Percentiles rank a stretch among this genome's conserved stretches.
phyloP scores from a whole-genome alignment of 176 grass and related monocot genomes.

The Otatea glauca region DNA sequence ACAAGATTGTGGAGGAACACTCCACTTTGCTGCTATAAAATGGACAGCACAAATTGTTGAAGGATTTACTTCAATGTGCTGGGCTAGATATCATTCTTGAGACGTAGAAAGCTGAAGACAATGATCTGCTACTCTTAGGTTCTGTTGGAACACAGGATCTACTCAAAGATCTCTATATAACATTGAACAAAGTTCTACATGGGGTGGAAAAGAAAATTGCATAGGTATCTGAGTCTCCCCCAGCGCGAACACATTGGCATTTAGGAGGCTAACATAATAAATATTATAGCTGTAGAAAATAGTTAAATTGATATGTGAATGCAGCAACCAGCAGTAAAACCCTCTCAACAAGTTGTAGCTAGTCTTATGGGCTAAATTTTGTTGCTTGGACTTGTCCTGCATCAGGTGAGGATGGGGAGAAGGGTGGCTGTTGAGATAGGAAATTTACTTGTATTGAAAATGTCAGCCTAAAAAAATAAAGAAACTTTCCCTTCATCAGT shows the following conservation, averaged over 20 bases:
- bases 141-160: background rate
- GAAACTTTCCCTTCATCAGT: background rate
- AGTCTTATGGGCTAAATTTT: background rate
- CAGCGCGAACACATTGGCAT: background rate
- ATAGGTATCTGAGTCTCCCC: background rate
- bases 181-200: background rate
- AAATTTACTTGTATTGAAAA: conserved; percentile 8
- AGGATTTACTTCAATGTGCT: background rate
- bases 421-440: background rate
- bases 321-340: background rate
- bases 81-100: conserved; percentile 2
- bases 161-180: background rate
- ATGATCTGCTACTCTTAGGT: background rate
- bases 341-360: background rate
- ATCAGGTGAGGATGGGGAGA: background rate
- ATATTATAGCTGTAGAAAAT: background rate
- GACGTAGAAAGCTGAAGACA: background rate
- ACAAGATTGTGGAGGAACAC: conserved; percentile 21
- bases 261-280: background rate
- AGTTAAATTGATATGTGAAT: background rate
- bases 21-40: background rate
- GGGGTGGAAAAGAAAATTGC: background rate
- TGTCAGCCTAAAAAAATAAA: background rate
- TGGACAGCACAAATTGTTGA: background rate
- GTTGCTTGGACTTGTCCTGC: background rate